phyloP scores from a whole-genome alignment of 108 stramenopile species.

The Skeletonema potamos region DNA sequence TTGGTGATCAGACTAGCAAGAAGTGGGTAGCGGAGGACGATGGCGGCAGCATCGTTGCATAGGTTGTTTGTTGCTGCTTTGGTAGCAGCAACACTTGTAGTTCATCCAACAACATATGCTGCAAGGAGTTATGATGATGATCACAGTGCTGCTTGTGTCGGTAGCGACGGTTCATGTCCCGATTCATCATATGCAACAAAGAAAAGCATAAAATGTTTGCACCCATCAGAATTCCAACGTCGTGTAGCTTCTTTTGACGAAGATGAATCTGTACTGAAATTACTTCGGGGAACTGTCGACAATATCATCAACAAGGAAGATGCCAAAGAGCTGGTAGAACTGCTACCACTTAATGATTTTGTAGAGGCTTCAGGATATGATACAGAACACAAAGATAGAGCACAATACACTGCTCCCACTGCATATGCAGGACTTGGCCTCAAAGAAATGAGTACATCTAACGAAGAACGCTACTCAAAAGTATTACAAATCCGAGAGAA shows the following conservation, averaged over 20 bases:
- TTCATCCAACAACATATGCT: neutral
- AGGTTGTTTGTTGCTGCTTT: neutral
- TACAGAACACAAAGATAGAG: neutral
- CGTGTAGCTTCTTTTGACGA: conserved; percentile 11
- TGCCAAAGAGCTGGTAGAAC: neutral
- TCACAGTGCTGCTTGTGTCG: neutral
- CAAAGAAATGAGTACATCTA: conserved; percentile 21
- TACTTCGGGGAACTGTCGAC: conserved; percentile 26
- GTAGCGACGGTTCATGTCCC: neutral
- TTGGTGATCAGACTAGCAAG: no score
- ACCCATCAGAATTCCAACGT: conserved; percentile 8
- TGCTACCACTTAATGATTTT: conserved; percentile 9
- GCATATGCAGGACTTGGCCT: conserved; percentile 29
- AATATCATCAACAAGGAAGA: conserved; percentile 5
- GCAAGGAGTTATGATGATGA: neutral
- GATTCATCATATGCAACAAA: neutral
- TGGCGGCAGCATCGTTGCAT: neutral
- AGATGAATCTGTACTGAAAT: conserved; percentile 7
- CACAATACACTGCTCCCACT: conserved; percentile 17
- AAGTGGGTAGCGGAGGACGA: no score
- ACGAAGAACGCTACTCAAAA: conserved; percentile 16
- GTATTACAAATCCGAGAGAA: conserved; percentile 37
- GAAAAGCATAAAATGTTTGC: neutral
- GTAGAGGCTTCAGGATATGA: conserved; percentile 31
- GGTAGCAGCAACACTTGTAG: neutral